These are phyloP conservation scores for Parietichytrium sp. DNA, from an alignment of 108 stramenopile genomes.

Conservation along the genomic window DNA sequence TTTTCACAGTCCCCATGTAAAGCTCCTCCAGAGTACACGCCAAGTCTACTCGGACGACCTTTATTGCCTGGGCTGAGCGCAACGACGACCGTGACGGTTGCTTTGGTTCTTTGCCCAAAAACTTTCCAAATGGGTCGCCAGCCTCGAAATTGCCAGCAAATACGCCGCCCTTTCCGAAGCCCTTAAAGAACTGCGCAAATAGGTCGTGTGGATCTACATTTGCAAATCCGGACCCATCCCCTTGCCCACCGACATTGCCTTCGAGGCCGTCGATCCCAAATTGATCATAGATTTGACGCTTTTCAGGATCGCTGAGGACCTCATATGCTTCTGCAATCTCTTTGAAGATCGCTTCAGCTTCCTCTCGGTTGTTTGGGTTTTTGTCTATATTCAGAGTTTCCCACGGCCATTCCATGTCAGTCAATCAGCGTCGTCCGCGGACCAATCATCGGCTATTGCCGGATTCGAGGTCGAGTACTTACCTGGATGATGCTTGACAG, in stretches of 20 bases:
- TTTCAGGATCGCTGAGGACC: constrained; percentile 87
- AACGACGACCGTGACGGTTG: not conserved
- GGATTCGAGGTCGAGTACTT: too few species aligned
- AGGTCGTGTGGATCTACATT: constrained; percentile 54
- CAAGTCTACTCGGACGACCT: constrained; percentile 59
- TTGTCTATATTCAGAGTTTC: constrained; percentile 58
- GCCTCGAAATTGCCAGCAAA: not conserved
- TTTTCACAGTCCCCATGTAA: constrained; percentile 93
- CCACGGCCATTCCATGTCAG: too few species aligned
- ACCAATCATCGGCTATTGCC: too few species aligned
- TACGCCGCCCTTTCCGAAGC: not conserved
- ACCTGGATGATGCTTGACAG: constrained; percentile 46
- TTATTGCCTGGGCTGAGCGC: too few species aligned
- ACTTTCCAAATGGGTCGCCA: constrained; percentile 30
- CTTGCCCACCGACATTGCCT: constrained; percentile 75
- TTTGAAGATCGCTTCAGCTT: constrained; percentile 73
- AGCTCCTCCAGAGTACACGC: constrained; percentile 86
- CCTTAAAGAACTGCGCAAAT: constrained; percentile 62
- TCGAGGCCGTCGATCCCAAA: constrained; percentile 94
- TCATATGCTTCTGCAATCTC: constrained; percentile 95
- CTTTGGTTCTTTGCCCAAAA: not conserved
- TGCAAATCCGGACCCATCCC: constrained; percentile 41
- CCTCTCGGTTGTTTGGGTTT: constrained; percentile 44
- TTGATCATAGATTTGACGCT: constrained; percentile 84
- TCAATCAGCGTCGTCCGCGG: too few species aligned